Base-by-base conservation (phyloP, 2,329 filamentous ascomycete genomes). In the Paraphaeosphaeria minitans region DNA sequence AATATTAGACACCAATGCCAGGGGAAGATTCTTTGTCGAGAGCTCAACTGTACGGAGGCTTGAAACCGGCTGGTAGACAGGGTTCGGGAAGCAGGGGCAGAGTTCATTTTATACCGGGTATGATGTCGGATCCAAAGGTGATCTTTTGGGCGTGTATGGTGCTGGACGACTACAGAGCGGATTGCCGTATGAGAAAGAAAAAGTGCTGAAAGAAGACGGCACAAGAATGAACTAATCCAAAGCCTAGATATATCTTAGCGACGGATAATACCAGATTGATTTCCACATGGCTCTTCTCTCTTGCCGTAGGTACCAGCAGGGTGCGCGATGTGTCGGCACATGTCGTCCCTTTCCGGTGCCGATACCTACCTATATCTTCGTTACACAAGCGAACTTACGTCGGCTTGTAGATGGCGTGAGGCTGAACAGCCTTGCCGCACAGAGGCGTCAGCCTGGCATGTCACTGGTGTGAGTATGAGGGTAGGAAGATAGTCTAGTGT, bases 1-100 rank as follows among this genome's bases (percentile, higher is more conserved):
- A 19, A 54, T 58, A 7, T 45, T 58, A 8, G 24, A 42, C 12
- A 33, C 31, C 8, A 21, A 49, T 8, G 22, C 55, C n/a, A 58
- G 54, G 31, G 56, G 51, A 1, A 58, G 55, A 37, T n/a, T 58
- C 8, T 58, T 58, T 45, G 24, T 58, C 22, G 56, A 58, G 31
- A 49, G 41, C 24, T 58, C 56, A 35, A 58, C 56, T 19, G 52
- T 55, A 22, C 56, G 7, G 51, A 55, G 24, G 56, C 31, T 16
- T 47, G 51, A 21, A 58, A 58, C 41, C 33, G 45, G 45, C 50
- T 58, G 19, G 41, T 51, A 9, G 46, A 55, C 22, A 16, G 51
- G 22, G 35, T 58, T n/a, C 29, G 31, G 8, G 56, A 53, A 14
- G 43, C 50, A 35, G 56, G 56, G 16, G 56, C 46, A 16, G 56